phyloP scores from a whole-genome alignment of 441 rosid genomes.

The Omphalea diandra region DNA sequence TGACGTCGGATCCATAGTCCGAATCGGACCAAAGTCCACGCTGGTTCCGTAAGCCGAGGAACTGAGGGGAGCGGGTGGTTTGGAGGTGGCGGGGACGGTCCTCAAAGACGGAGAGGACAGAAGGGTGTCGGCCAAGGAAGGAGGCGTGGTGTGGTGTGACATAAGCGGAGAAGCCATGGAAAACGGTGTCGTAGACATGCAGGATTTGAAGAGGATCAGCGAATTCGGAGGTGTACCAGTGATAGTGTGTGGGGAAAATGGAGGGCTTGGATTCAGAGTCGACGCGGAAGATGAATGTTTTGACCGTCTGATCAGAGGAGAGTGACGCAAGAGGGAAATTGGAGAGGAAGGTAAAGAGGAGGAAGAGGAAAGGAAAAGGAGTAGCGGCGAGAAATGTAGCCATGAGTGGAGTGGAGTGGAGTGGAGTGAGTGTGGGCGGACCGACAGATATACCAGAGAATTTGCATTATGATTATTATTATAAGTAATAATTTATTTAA shows the following conservation, averaged over 20 bases:
- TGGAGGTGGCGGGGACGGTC: constrained; percentile 68
- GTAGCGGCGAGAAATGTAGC: constrained; percentile 1
- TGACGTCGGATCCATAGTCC: constrained; percentile 75
- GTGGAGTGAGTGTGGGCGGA: constrained; percentile 23
- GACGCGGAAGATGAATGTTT: constrained; percentile 67
- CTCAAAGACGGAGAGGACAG: constrained; percentile 59
- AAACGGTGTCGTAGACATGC: constrained; percentile 81
- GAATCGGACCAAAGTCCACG: constrained; percentile 78
- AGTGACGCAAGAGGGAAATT: background rate
- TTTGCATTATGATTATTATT: background rate
- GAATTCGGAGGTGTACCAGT: constrained; percentile 83
- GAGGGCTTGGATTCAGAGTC: constrained; percentile 69
- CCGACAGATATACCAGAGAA: constrained; percentile 18
- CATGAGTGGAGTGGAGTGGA: constrained; percentile 32
- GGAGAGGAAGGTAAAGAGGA: background rate
- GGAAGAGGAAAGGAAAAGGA: background rate
- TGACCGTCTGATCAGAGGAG: constrained; percentile 14
- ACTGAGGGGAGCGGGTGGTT: constrained; percentile 85
- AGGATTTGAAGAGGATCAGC: constrained; percentile 51
- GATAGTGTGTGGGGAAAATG: constrained; percentile 69
- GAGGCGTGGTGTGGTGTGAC: constrained; percentile 41
- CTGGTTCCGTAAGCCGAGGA: constrained; percentile 72
- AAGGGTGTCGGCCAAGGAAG: constrained; percentile 48
- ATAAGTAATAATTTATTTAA: background rate
- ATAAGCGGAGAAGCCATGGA: constrained; percentile 79